Evolutionary conservation across 208 protist genomes (phyloP).

Genomic region (Acanthamoeba sp.): DNA sequence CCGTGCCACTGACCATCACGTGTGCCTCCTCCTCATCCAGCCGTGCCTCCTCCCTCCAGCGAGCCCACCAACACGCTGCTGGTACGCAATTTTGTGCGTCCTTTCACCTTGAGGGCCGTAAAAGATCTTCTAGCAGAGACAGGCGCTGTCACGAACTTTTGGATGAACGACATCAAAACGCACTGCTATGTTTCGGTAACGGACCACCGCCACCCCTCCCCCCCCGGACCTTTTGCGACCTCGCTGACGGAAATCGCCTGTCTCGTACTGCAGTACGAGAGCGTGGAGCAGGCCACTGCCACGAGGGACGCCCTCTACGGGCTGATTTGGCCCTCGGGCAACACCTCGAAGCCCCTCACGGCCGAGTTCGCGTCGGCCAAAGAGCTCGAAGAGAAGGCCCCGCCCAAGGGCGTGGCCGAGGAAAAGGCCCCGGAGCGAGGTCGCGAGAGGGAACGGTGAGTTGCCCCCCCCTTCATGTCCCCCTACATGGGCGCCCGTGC

Average conservation of each 20-base stretch:
- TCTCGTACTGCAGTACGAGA: conserved; percentile 57
- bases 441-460: conserved; percentile 53
- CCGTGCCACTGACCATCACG: too few relatives aligned
- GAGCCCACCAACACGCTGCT: conserved; percentile 72
- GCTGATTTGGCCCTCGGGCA: conserved; percentile 62
- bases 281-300: conserved; percentile 30
- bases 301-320: conserved; percentile 56
- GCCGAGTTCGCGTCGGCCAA: conserved; percentile 53
- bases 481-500: too few relatives aligned
- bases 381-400: background rate
- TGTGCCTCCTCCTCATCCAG: too few relatives aligned
- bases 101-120: conserved; percentile 74
- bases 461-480: background rate
- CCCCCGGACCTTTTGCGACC: too few relatives aligned
- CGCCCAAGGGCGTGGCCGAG: background rate
- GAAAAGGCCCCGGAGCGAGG: background rate
- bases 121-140: conserved; percentile 62
- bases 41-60: conserved; percentile 5
- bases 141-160: conserved; percentile 61
- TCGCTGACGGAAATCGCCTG: too few relatives aligned
- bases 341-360: conserved; percentile 38
- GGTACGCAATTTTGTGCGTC: conserved; percentile 75
- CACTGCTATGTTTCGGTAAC: conserved; percentile 72
- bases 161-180: conserved; percentile 78
- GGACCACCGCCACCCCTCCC: background rate